These are phyloP conservation scores for Metarhizium album DNA, from an alignment of 2,329 filamentous ascomycete species.

Conservation along the genomic window DNA sequence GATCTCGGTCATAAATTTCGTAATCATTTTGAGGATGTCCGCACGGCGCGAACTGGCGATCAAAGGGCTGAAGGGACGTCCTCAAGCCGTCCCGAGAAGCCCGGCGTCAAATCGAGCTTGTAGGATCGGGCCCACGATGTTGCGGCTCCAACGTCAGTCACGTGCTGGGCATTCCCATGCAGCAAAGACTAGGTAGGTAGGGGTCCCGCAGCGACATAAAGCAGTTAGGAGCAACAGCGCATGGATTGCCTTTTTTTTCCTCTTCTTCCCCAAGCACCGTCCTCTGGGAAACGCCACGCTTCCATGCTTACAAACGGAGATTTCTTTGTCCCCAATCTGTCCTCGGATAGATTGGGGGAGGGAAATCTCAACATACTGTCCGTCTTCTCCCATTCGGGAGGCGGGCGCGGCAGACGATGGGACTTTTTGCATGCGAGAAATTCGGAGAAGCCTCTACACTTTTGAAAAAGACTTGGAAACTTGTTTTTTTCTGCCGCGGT, in stretches of 20 bases:
- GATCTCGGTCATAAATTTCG: constrained; percentile 76
- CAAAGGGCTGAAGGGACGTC: background rate
- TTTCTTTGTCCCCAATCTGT: background rate
- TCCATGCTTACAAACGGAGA: constrained; percentile 15
- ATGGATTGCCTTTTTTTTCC: background rate
- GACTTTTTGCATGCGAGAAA: constrained; percentile 14
- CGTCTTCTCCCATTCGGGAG: no score
- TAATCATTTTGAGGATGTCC: constrained; percentile 53
- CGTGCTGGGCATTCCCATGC: background rate
- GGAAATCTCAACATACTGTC: background rate
- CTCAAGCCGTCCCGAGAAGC: background rate
- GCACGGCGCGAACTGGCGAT: constrained; percentile 4
- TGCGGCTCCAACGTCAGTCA: constrained; percentile 6
- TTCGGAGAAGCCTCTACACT: constrained; percentile 15
- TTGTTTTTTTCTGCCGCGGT: constrained; percentile 10
- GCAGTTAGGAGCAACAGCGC: background rate
- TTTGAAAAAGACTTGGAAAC: background rate
- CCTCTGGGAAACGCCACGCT: constrained; percentile 15
- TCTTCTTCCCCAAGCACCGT: constrained; percentile 11
- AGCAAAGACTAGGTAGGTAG: background rate
- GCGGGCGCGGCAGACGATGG: background rate
- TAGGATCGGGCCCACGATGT: no score
- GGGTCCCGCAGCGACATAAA: background rate
- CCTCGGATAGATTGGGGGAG: background rate
- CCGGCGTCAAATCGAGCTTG: no score